Evolutionary conservation across 768 basidiomycete genomes (phyloP).

Genomic region (Leucocoprinus leucothites): DNA sequence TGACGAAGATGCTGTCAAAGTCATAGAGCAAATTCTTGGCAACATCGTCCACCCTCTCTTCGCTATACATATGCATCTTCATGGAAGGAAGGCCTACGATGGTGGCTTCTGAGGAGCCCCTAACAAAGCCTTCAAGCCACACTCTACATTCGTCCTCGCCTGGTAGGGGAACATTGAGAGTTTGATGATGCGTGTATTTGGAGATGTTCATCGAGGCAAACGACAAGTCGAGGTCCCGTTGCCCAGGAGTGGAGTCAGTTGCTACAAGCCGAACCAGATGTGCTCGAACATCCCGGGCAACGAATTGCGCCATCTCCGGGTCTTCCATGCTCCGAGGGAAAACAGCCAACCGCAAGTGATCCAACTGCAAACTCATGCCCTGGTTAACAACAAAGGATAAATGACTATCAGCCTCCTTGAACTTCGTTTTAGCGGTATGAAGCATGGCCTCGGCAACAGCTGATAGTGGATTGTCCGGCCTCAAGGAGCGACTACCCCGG

Average conservation of each 20-base stretch:
- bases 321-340: constrained; percentile 83
- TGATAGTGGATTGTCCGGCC: constrained; percentile 77
- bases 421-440: constrained; percentile 63
- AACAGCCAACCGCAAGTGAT: constrained; percentile 62
- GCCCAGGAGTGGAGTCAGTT: constrained; percentile 43
- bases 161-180: constrained; percentile 31
- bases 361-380: constrained; percentile 69
- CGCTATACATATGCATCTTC: constrained; percentile 77
- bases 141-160: constrained; percentile 35
- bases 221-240: constrained; percentile 66
- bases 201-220: constrained; percentile 79
- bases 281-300: constrained; percentile 66
- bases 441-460: constrained; percentile 87
- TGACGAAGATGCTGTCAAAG: constrained; percentile 69
- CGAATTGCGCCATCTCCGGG: constrained; percentile 72
- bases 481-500: constrained; percentile 65
- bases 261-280: constrained; percentile 63
- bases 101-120: constrained; percentile 62
- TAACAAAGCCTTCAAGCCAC: constrained; percentile 62
- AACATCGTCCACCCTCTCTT: constrained; percentile 46
- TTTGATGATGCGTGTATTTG: constrained; percentile 61
- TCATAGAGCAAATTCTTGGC: constrained; percentile 54
- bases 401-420: constrained; percentile 63
- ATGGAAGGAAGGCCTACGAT: constrained; percentile 82
- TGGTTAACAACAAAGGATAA: constrained; percentile 65